These are phyloP conservation scores for Pythium coloratum DNA, from an alignment of 352 stramenopile species.

Conservation along the genomic window DNA sequence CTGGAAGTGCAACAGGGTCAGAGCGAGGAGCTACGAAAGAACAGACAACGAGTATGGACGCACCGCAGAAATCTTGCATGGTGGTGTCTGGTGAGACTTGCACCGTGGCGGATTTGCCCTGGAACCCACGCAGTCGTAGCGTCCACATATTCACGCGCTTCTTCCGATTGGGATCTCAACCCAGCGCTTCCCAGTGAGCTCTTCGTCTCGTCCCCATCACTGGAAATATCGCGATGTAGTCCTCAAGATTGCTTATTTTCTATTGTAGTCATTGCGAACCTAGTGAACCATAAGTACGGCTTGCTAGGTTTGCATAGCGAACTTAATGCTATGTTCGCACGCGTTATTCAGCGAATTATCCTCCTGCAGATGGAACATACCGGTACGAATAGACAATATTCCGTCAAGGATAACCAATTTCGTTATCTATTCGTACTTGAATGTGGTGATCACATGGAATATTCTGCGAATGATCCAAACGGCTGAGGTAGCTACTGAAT, in stretches of 20 bases:
- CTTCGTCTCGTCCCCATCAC: too few relatives aligned
- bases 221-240: too few relatives aligned
- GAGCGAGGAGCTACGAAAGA: background rate
- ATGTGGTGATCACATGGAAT: conserved; percentile 4
- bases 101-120: conserved; percentile 55
- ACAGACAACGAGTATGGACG: conserved; percentile 7
- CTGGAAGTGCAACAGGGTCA: conserved; percentile 24
- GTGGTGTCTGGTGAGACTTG: conserved; percentile 39
- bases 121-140: conserved; percentile 60
- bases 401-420: too few relatives aligned
- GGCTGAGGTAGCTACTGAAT: conserved; percentile 17
- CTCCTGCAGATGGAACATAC: too few relatives aligned
- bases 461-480: conserved; percentile 9
- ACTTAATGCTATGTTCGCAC: background rate
- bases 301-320: conserved; percentile 10
- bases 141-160: conserved; percentile 45
- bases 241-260: too few relatives aligned
- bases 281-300: background rate
- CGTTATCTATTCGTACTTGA: too few relatives aligned
- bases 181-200: background rate
- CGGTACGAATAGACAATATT: too few relatives aligned
- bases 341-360: too few relatives aligned
- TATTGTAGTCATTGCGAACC: background rate
- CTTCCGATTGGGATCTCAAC: conserved; percentile 1
- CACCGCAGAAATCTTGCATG: conserved; percentile 55